Evolutionary conservation across 2,329 filamentous ascomycete species (phyloP).

Genomic region (Aspergillus quadricinctus): DNA sequence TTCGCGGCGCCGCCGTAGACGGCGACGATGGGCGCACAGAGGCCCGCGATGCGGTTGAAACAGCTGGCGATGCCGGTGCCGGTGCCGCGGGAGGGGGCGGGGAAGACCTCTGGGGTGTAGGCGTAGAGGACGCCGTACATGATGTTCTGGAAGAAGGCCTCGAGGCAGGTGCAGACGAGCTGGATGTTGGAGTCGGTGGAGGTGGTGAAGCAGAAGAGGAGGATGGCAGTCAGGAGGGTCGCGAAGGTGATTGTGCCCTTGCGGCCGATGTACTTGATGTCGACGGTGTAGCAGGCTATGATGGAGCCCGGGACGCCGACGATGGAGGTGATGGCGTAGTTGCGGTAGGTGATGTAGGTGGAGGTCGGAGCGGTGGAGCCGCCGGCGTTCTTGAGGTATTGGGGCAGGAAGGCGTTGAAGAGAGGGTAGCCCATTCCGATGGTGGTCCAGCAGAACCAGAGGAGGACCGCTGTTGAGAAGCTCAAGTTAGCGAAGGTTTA

Average conservation of each 20-base stretch:
- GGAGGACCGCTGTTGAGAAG: slow-evolving; percentile 48
- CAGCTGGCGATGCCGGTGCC: slow-evolving; percentile 48
- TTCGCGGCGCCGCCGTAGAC: slow-evolving; percentile 36
- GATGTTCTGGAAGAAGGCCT: slow-evolving; percentile 55
- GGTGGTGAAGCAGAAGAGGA: slow-evolving; percentile 54
- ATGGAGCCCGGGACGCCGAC: slow-evolving; percentile 73
- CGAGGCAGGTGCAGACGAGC: slow-evolving; percentile 49
- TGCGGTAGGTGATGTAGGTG: slow-evolving; percentile 58
- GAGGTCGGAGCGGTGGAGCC: slow-evolving; percentile 29
- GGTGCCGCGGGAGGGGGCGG: slow-evolving; percentile 51
- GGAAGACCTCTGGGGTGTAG: slow-evolving; percentile 58
- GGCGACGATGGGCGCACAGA: slow-evolving; percentile 43
- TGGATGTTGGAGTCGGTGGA: slow-evolving; percentile 47
- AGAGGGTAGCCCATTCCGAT: slow-evolving; percentile 85
- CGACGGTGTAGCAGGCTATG: slow-evolving; percentile 68
- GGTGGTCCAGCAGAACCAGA: slow-evolving; percentile 78
- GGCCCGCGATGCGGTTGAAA: slow-evolving; percentile 42
- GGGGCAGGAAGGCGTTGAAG: slow-evolving; percentile 86
- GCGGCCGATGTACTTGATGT: slow-evolving; percentile 59
- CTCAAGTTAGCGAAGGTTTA: slow-evolving; percentile 34
- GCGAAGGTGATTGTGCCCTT: slow-evolving; percentile 54
- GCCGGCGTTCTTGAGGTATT: slow-evolving; percentile 66
- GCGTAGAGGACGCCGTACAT: slow-evolving; percentile 56
- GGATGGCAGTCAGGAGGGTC: slow-evolving; percentile 49
- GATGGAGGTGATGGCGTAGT: slow-evolving; percentile 75